Percentiles rank a stretch among this genome's conserved stretches.
phyloP scores from a whole-genome alignment of 2,329 filamentous ascomycete genomes.

The Pseudogymnoascus destructans region DNA sequence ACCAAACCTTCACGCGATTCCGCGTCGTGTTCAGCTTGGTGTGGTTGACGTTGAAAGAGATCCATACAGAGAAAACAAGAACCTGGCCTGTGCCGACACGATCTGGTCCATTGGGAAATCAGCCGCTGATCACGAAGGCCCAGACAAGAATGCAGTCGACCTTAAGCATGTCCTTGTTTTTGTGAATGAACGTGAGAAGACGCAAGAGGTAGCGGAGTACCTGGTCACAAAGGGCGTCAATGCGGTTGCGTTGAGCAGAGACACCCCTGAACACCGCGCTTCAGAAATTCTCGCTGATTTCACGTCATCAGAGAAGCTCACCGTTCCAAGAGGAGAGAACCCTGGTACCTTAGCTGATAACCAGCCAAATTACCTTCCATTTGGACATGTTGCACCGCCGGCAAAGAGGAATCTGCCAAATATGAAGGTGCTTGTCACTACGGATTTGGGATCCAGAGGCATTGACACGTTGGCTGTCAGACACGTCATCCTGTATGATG shows the following conservation, averaged over 20 bases:
- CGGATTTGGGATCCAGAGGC: constrained; percentile 80
- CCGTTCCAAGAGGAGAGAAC: constrained; percentile 25
- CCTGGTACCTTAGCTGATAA: constrained; percentile 30
- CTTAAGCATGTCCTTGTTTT: constrained; percentile 86
- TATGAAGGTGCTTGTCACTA: constrained; percentile 86
- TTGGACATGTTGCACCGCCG: constrained; percentile 19
- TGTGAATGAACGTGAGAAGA: constrained; percentile 89
- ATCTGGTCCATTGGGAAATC: constrained; percentile 90
- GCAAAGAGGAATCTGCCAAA: constrained; percentile 42
- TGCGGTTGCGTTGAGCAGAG: constrained; percentile 71
- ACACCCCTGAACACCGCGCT: constrained; percentile 66
- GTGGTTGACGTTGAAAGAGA: constrained; percentile 84
- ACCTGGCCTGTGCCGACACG: constrained; percentile 83
- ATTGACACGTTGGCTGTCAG: constrained; percentile 88
- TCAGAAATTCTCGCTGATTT: constrained; percentile 67
- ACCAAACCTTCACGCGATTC: constrained; percentile 91
- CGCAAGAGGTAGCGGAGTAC: constrained; percentile 66
- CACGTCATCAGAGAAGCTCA: constrained; percentile 35
- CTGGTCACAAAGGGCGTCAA: constrained; percentile 77
- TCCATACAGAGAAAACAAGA: constrained; percentile 88
- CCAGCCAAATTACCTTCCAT: constrained; percentile 25
- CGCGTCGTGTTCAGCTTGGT: constrained; percentile 82
- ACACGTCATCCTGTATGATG: constrained; percentile 88
- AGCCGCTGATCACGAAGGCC: constrained; percentile 43
- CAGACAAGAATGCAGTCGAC: constrained; percentile 42